phyloP scores from a whole-genome alignment of 768 basidiomycete species.

The Serendipita vermifera region DNA sequence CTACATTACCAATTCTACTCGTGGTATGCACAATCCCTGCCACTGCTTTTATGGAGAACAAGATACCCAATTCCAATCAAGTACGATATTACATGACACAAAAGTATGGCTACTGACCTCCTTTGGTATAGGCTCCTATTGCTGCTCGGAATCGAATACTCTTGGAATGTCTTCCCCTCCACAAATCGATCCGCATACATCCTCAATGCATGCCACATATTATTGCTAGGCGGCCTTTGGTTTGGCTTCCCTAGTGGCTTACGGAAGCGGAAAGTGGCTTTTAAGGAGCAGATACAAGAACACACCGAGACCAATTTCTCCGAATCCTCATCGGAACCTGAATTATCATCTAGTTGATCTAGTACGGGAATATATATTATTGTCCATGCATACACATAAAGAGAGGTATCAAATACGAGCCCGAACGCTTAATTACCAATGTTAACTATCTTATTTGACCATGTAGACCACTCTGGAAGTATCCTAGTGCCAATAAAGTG shows the following conservation, averaged over 20 bases:
- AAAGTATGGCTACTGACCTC: conserved; percentile 11
- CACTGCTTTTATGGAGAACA: conserved; percentile 69
- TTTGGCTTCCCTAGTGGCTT: conserved; percentile 28
- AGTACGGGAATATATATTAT: too few species aligned
- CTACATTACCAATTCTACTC: conserved; percentile 97
- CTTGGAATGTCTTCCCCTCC: conserved; percentile 83
- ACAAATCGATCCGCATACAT: conserved; percentile 50
- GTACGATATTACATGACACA: conserved; percentile 28
- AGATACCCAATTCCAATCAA: conserved; percentile 47
- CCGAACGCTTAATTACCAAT: neutral
- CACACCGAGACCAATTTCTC: neutral
- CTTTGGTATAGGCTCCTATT: conserved; percentile 43
- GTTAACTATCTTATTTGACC: conserved; percentile 2
- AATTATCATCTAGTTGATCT: neutral
- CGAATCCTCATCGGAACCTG: neutral
- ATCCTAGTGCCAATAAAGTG: conserved; percentile 44
- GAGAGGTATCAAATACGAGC: neutral
- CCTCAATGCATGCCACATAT: conserved; percentile 38
- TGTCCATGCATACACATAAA: neutral
- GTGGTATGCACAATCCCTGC: conserved; percentile 90
- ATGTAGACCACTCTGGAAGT: neutral
- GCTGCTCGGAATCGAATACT: conserved; percentile 56
- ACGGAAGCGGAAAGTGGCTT: neutral
- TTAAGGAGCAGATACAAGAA: neutral
- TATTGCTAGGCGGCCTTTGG: conserved; percentile 45